Percentiles rank a stretch among this genome's conserved stretches.
Evolutionary conservation across 768 basidiomycete species (phyloP).

Genomic region (Coprinellus micaceus): DNA sequence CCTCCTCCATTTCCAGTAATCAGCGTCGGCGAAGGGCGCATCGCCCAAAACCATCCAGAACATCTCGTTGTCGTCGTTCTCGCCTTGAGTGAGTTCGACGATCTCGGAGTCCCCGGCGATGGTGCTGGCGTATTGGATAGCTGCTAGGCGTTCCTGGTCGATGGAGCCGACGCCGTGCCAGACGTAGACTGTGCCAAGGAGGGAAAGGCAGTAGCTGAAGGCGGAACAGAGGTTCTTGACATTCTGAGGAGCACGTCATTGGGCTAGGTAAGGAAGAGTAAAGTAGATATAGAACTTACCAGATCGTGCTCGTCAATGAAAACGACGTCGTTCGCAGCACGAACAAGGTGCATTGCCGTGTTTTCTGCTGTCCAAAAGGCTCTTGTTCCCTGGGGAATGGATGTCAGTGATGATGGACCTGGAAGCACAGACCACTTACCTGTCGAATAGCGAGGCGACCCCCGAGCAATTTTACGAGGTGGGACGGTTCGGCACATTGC

Average conservation of each 20-base stretch:
- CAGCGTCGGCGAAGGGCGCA: slow-evolving; percentile 68
- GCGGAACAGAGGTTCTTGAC: slow-evolving; percentile 75
- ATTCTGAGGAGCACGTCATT: slow-evolving; percentile 35
- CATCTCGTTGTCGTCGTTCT: slow-evolving; percentile 66
- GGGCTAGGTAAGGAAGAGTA: too few relatives aligned
- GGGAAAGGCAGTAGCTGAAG: slow-evolving; percentile 76
- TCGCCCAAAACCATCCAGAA: slow-evolving; percentile 88
- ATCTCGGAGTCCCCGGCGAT: slow-evolving; percentile 37
- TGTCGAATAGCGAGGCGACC: slow-evolving; percentile 73
- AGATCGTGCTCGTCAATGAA: slow-evolving; percentile 72
- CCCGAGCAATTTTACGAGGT: slow-evolving; percentile 62
- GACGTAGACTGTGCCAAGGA: slow-evolving; percentile 69
- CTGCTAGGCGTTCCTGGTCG: slow-evolving; percentile 55
- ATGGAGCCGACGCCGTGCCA: slow-evolving; percentile 79
- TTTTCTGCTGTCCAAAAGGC: slow-evolving; percentile 77
- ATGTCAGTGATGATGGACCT: neutral
- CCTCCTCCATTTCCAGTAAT: slow-evolving; percentile 78
- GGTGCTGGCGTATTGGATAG: slow-evolving; percentile 53
- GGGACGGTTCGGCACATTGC: slow-evolving; percentile 63
- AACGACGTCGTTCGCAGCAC: slow-evolving; percentile 45
- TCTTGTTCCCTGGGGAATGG: slow-evolving; percentile 54
- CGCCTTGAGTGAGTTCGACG: slow-evolving; percentile 62
- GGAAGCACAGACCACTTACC: slow-evolving; percentile 36
- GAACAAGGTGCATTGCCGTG: slow-evolving; percentile 76
- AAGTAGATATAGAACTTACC: slow-evolving; percentile 35